Base-by-base conservation (phyloP, 106 monocot genomes). In the Chionographis japonica region DNA sequence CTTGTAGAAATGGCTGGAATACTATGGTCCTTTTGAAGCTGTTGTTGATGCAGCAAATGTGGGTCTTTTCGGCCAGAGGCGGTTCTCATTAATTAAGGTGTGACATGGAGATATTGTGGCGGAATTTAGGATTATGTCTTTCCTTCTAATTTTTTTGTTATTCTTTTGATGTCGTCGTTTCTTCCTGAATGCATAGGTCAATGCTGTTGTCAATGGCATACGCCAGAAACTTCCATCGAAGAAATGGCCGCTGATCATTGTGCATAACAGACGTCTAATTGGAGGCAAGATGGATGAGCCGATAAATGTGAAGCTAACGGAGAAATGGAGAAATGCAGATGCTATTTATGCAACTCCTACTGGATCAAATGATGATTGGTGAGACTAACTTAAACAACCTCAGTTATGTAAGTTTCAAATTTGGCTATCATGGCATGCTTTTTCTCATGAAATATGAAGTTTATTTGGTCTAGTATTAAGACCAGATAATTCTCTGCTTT, bases 311-410 rank as follows among this genome's bases (percentile, higher is more conserved):
- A 94, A 84, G 67, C 54, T 89, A n/a, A 52, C 86, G 15, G 89
- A 94, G 72, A 94, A 94, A 67, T 89, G 89, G 89, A 86, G 71
- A 73, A 80, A 87, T 78, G 81, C 86, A 58, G 84, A 94, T 94
- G 84, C 86, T 61, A 68, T 94, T 58, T 94, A 94, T 84, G 88
- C 84, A 60, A 94, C 93, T 65, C 93, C 93, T 56, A 89, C 89
- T 40, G 89, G 93, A 52, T 94, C 93, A 38, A 94, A 94, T 80
- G 93, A 94, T 82, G 93, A 94, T 67, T 94, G 93, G 93, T 94
- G 72, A 83, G 90, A 41, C 11, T 72, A 68, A 70, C 17, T 39
- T 55, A 18, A 38, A 12, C 27, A 11, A 62, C 3, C 12, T 50
- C 60, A 2, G 17, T 8, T 50, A 49, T 65, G 1, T 4, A 1